Conservation (phyloP, 768 basidiomycete genomes). For the Boletus pseudopeckii region DNA sequence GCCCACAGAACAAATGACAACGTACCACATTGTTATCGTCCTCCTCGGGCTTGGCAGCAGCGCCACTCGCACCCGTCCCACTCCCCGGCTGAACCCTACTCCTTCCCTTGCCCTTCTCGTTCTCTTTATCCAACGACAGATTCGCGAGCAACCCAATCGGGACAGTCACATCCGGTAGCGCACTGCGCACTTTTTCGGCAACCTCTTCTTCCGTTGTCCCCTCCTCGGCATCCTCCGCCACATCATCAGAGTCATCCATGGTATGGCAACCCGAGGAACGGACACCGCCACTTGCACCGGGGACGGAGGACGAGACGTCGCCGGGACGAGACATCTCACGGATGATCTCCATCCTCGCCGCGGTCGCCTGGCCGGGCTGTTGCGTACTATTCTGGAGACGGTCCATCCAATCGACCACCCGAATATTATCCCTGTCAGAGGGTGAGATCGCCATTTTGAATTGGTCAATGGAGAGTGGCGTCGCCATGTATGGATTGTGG, state of each 20-base stretch:
- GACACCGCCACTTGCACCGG: neutral
- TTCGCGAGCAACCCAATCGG: conserved; percentile 76
- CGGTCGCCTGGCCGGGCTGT: conserved; percentile 40
- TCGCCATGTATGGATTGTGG: conserved; percentile 78
- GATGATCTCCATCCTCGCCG: conserved; percentile 26
- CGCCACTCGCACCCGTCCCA: conserved; percentile 5
- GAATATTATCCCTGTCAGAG: conserved; percentile 64
- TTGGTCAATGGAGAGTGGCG: conserved; percentile 74
- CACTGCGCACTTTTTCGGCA: conserved; percentile 44
- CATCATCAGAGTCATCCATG: conserved; percentile 40
- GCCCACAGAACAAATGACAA: neutral
- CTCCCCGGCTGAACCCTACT: conserved; percentile 34
- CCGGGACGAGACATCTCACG: conserved; percentile 33
- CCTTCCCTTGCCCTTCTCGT: conserved; percentile 40
- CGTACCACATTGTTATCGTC: conserved; percentile 65
- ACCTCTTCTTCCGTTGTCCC: conserved; percentile 36
- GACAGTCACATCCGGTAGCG: conserved; percentile 66
- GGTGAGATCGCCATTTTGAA: conserved; percentile 77
- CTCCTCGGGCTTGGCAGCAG: conserved; percentile 34
- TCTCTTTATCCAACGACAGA: conserved; percentile 58
- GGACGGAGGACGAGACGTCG: neutral
- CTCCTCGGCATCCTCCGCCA: conserved; percentile 29
- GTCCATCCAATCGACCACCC: conserved; percentile 74
- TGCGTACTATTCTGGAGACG: conserved; percentile 60
- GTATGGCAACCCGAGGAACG: neutral